phyloP scores from a whole-genome alignment of 1,284 basidiomycete genomes.

The Cryptococcus neoformans region DNA sequence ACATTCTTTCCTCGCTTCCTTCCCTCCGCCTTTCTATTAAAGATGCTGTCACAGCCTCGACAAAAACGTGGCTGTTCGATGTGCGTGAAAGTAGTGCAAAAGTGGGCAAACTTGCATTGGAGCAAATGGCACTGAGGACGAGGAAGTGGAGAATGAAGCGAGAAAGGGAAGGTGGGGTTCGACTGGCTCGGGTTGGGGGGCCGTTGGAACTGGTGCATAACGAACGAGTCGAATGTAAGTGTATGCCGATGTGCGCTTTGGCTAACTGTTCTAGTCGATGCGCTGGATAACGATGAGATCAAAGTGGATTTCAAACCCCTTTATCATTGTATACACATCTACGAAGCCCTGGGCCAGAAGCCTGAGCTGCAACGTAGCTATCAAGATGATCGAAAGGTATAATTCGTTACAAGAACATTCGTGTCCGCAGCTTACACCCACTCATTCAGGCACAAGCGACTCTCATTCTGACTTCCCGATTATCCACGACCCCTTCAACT shows the following conservation, averaged over 20 bases:
- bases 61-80: constrained; percentile 96
- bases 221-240: constrained; percentile 90
- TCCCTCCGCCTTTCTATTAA: constrained; percentile 85
- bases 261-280: constrained; percentile 61
- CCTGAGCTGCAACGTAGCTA: constrained; percentile 89
- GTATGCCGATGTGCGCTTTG: not conserved
- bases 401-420: constrained; percentile 9
- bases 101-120: constrained; percentile 84
- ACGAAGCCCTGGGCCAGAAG: constrained; percentile 82
- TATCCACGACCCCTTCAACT: constrained; percentile 48
- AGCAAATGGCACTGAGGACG: constrained; percentile 81
- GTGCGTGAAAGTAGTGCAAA: constrained; percentile 84
- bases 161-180: constrained; percentile 58
- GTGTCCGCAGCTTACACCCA: constrained; percentile 35
- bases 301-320: constrained; percentile 91
- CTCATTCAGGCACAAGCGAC: constrained; percentile 79
- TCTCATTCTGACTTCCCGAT: constrained; percentile 73
- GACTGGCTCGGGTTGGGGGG: constrained; percentile 82
- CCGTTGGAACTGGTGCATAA: constrained; percentile 91
- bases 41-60: constrained; percentile 86
- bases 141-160: constrained; percentile 78
- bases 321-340: constrained; percentile 97
- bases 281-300: constrained; percentile 84
- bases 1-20: constrained; percentile 86
- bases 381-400: constrained; percentile 80